Percentiles rank a stretch among this genome's conserved stretches.
Conservation (phyloP, 805 yeast genomes). For the Ogataea philodendri region DNA sequence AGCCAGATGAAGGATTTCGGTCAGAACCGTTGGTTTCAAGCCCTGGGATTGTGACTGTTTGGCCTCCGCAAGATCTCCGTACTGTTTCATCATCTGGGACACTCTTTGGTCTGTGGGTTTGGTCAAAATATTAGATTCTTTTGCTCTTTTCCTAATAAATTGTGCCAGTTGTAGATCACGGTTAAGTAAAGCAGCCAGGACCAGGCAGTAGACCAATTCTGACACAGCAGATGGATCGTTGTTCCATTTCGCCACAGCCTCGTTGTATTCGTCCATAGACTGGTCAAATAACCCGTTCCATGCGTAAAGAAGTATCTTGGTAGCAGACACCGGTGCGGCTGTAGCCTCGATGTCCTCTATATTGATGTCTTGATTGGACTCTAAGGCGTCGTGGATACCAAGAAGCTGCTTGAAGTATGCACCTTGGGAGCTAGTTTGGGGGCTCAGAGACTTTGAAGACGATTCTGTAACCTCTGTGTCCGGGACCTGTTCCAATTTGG, state of each 20-base stretch:
- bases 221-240: slow-evolving; percentile 8
- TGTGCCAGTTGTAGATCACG: slow-evolving; percentile 34
- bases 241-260: slow-evolving; percentile 21
- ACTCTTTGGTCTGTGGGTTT: slow-evolving; percentile 23
- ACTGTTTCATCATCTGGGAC: slow-evolving; percentile 28
- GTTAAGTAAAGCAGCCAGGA: slow-evolving; percentile 25
- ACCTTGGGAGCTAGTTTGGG: too few relatives aligned
- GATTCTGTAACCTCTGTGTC: too few relatives aligned
- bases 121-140: slow-evolving; percentile 27
- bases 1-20: too few relatives aligned
- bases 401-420: too few relatives aligned
- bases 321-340: slow-evolving; percentile 1
- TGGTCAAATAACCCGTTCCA: slow-evolving; percentile 26
- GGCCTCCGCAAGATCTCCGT: slow-evolving; percentile 32
- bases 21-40: slow-evolving; percentile 3
- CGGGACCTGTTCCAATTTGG: slow-evolving; percentile 1
- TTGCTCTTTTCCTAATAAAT: slow-evolving; percentile 31
- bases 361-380: too few relatives aligned
- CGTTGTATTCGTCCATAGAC: slow-evolving; percentile 34
- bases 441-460: too few relatives aligned
- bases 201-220: slow-evolving; percentile 27
- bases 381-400: too few relatives aligned
- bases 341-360: too few relatives aligned
- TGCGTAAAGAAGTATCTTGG: slow-evolving; percentile 5
- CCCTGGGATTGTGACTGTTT: slow-evolving; percentile 8